These are phyloP conservation scores for Vitis vinifera DNA, from an alignment of 164 flowering plant genomes.

Conservation along the genomic window ASM3070453v1 NC_081818.1:19610001-19610500, in stretches of 20 bases:
- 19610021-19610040: conserved; percentile 73
- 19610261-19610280: conserved; percentile 1
- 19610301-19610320: conserved; percentile 2
- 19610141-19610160: conserved; percentile 47
- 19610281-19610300: background rate
- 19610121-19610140: conserved; percentile 63
- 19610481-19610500: too few species aligned
- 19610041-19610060: conserved; percentile 61
- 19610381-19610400: conserved; percentile 29
- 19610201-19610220: conserved; percentile 53
- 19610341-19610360: conserved; percentile 3
- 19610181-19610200: conserved; percentile 51
- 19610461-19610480: too few species aligned
- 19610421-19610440: conserved; percentile 11
- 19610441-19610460: conserved; percentile 4
- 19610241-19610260: conserved; percentile 13
- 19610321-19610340: conserved; percentile 13
- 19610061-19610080: conserved; percentile 73
- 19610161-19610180: conserved; percentile 46
- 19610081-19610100: conserved; percentile 60
- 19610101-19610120: conserved; percentile 69
- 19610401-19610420: background rate
- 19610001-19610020: conserved; percentile 61
- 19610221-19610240: conserved; percentile 55
- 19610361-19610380: conserved; percentile 30